phyloP scores from a whole-genome alignment of 768 basidiomycete species.

The Boletus tylopilopsis region DNA sequence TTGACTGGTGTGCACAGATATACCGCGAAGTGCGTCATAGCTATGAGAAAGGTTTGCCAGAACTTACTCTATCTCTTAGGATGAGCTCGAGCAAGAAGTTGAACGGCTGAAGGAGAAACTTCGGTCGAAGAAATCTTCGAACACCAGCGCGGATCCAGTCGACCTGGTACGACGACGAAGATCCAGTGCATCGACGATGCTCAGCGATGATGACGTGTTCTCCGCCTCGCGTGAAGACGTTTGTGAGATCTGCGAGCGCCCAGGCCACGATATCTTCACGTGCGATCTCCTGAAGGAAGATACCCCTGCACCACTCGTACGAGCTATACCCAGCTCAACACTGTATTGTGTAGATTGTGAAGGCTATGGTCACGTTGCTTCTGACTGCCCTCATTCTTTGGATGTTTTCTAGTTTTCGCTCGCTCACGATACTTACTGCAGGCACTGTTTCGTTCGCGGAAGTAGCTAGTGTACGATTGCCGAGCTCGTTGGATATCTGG shows the following conservation, averaged over 20 bases:
- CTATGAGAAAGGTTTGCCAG: neutral
- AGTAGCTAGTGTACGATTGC: conserved; percentile 19
- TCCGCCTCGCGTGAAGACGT: conserved; percentile 38
- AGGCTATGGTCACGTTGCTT: conserved; percentile 68
- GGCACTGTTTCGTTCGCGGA: conserved; percentile 7
- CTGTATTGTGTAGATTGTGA: conserved; percentile 84
- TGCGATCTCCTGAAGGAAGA: conserved; percentile 73
- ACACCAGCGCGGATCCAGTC: conserved; percentile 38
- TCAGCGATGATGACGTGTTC: conserved; percentile 22
- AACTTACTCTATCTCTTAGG: conserved; percentile 39
- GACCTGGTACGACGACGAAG: conserved; percentile 27
- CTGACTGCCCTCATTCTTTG: conserved; percentile 78
- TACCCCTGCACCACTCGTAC: conserved; percentile 25
- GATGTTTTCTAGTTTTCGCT: conserved; percentile 69
- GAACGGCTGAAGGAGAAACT: conserved; percentile 73
- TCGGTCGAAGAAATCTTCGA: conserved; percentile 54
- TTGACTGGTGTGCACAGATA: conserved; percentile 46
- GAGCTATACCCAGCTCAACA: conserved; percentile 27
- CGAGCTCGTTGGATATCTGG: conserved; percentile 9
- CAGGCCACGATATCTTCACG: conserved; percentile 83
- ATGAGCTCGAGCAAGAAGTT: conserved; percentile 84
- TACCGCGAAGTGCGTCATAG: conserved; percentile 64
- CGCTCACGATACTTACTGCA: conserved; percentile 4
- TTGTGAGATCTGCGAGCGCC: conserved; percentile 85
- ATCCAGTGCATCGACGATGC: conserved; percentile 22